phyloP scores from a whole-genome alignment of 257 asterid species.

The Penstemon barbatus region DNA sequence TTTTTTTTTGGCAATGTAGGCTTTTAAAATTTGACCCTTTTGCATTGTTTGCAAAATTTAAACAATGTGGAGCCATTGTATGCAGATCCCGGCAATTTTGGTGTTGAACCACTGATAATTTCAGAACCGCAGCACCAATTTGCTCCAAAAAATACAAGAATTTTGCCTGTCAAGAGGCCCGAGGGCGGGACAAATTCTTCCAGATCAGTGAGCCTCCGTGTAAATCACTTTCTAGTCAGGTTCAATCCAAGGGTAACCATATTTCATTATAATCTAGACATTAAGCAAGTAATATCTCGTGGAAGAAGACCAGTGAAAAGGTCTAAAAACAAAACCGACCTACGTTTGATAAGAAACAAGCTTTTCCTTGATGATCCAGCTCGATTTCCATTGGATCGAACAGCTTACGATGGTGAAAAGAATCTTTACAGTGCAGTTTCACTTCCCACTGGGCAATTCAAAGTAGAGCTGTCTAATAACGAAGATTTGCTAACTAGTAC shows the following conservation, averaged over 20 bases:
- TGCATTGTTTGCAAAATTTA: no score
- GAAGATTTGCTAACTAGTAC: constrained; percentile 35
- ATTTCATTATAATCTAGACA: constrained; percentile 57
- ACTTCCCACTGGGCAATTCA: constrained; percentile 57
- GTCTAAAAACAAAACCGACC: constrained; percentile 35
- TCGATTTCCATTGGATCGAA: constrained; percentile 48
- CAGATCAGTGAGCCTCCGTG: constrained; percentile 44
- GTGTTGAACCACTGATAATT: constrained; percentile 18
- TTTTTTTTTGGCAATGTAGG: background rate
- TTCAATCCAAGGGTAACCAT: constrained; percentile 52
- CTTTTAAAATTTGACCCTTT: no score
- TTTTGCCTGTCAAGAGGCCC: constrained; percentile 43
- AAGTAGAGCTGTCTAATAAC: constrained; percentile 45
- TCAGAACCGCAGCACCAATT: constrained; percentile 24
- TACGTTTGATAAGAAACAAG: constrained; percentile 45
- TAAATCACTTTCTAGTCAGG: constrained; percentile 57
- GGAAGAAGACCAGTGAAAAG: constrained; percentile 40
- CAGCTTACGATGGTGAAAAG: constrained; percentile 73
- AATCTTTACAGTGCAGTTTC: constrained; percentile 57
- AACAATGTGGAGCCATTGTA: constrained; percentile 8
- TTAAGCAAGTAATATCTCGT: constrained; percentile 35
- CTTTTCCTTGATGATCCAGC: constrained; percentile 46
- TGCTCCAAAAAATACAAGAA: constrained; percentile 15
- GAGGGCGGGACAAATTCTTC: constrained; percentile 26
- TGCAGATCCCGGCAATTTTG: constrained; percentile 25